phyloP scores from a whole-genome alignment of 768 basidiomycete genomes.

The Trametes cinnabarina region DNA sequence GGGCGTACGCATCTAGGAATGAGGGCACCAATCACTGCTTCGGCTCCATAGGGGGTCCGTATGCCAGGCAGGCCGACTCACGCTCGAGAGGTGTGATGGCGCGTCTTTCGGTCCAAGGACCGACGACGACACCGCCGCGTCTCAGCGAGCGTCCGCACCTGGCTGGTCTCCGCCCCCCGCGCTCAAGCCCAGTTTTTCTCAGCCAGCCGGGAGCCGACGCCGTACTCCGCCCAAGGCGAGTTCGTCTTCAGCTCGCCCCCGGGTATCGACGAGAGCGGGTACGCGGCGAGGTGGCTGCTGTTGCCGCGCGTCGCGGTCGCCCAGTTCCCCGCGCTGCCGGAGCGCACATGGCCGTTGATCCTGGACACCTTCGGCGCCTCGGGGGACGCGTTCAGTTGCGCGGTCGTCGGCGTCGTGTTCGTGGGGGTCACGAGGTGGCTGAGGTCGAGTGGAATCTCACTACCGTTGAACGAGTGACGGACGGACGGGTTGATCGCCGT shows the following conservation, averaged over 20 bases:
- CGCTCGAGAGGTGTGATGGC: neutral
- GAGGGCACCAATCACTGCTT: neutral
- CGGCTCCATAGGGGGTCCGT: neutral
- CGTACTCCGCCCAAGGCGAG: conserved; percentile 51
- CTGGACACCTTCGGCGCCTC: conserved; percentile 42
- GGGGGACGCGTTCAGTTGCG: conserved; percentile 37
- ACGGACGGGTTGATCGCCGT: conserved; percentile 44
- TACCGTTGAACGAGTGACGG: conserved; percentile 75
- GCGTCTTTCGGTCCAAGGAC: neutral
- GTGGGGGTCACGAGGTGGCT: conserved; percentile 53
- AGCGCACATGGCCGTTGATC: conserved; percentile 65
- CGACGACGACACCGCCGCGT: neutral
- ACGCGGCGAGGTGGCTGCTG: conserved; percentile 41
- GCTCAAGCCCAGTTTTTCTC: conserved; percentile 30
- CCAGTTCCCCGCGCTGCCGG: conserved; percentile 84
- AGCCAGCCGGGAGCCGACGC: conserved; percentile 20
- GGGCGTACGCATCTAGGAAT: neutral
- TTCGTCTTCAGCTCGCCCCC: conserved; percentile 55
- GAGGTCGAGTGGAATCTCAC: conserved; percentile 61
- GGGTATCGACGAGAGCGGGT: conserved; percentile 54
- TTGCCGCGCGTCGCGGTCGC: conserved; percentile 50
- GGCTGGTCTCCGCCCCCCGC: neutral
- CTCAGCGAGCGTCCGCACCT: neutral
- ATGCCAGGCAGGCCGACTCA: conserved; percentile 2
- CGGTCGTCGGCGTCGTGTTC: conserved; percentile 35